phyloP scores from a whole-genome alignment of 306 rosid species.

The Quercus ilex region DNA sequence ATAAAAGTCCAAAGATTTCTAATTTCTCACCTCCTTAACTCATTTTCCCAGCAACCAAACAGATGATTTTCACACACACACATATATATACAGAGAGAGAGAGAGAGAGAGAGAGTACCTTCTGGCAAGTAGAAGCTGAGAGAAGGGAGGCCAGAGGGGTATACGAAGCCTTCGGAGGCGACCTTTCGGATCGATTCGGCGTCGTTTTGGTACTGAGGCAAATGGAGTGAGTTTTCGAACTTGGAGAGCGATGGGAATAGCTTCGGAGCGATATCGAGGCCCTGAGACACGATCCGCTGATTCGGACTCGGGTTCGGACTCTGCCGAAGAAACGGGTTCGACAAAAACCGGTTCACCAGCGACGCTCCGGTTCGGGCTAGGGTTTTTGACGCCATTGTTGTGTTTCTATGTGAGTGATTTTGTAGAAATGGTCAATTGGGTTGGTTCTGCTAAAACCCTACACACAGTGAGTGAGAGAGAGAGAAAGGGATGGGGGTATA shows the following conservation, averaged over 20 bases:
- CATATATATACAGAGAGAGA: not conserved
- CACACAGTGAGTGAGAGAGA: not conserved
- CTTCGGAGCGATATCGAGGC: constrained; percentile 43
- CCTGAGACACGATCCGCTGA: constrained; percentile 24
- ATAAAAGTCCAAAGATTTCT: too few relatives aligned
- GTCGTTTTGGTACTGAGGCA: constrained; percentile 51
- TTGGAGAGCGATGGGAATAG: constrained; percentile 58
- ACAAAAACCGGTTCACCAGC: constrained; percentile 44
- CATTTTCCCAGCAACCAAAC: too few relatives aligned
- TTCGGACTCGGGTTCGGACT: constrained; percentile 11
- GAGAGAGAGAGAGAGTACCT: constrained; percentile 41
- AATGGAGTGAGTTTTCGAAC: constrained; percentile 31
- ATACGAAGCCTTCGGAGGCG: constrained; percentile 33
- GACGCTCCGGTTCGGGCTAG: constrained; percentile 58
- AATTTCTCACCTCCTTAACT: too few relatives aligned
- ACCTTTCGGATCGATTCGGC: constrained; percentile 37
- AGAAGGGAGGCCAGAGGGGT: constrained; percentile 79
- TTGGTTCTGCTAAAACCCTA: constrained; percentile 35
- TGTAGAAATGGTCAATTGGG: not conserved
- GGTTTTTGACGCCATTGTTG: constrained; percentile 75
- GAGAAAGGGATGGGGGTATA: not conserved
- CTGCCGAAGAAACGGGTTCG: constrained; percentile 39
- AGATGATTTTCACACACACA: too few relatives aligned
- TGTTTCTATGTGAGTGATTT: not conserved
- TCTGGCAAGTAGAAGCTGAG: constrained; percentile 78